Evolutionary conservation across 2,329 filamentous ascomycete genomes (phyloP), one percentile per base, ranked within the genome.

Genomic region (Xylariaceae sp.): DNA sequence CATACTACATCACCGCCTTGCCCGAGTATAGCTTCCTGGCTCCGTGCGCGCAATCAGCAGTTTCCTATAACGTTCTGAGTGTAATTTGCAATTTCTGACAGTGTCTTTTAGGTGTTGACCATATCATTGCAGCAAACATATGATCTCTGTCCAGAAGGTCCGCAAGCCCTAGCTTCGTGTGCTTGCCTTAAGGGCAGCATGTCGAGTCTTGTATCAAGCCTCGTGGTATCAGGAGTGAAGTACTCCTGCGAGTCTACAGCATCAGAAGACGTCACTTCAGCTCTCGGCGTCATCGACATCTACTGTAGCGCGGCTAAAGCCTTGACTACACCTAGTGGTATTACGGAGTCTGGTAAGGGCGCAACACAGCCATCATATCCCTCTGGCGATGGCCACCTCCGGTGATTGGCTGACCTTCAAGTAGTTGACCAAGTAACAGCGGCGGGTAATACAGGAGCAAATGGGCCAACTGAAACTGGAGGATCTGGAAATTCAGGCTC

Each of bases 1-100:
- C 72, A 0, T 79, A 78, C 51, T 73, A 76, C 43, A 71, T 79
- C 42, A 76, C 73, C 1, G 75, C 68, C 11, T 55, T 79, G 19
- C 61, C 70, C 0, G 59, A 71, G 42, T 79, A 62, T 45, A 65
- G 61, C 32, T 62, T 66, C 0, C 60, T 79, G 0, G 64, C 64
- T 0, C 51, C 58, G 0, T 78, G 74, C 40, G 74, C 72, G 1
- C 62, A 67, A 41, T 59, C 50, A 0, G 74, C 63, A 1, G 46
- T 79, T 15, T 67, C 68, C 3, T 60, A 64, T 33, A 70, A 60
- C 3, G 53, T 76, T 3, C 56, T 65, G 22, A 55, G 52, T 34
- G 72, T 73, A 57, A 52, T 64, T 46, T 2, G 19, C 17, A 7
- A 15, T 4, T 2, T 8, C 17, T 8, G 9, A 28, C 12, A 41